phyloP scores from a whole-genome alignment of 176 grass and related monocot species.

The Triticum urartu region DNA sequence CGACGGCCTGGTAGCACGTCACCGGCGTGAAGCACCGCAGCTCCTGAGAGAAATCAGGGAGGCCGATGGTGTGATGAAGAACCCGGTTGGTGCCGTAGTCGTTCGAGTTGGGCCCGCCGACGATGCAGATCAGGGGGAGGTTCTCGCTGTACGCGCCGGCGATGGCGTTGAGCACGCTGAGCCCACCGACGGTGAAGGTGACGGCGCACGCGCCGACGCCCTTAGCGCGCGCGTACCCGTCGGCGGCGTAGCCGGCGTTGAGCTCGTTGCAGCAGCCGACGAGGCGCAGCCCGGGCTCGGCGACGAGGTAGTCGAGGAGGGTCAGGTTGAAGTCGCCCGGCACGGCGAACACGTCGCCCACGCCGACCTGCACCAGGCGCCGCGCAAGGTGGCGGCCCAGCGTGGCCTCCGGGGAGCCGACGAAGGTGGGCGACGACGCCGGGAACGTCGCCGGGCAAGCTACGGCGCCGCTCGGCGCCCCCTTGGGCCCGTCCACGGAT shows the following conservation, averaged over 20 bases:
- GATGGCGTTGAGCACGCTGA: constrained; percentile 61
- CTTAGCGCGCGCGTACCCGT: constrained; percentile 51
- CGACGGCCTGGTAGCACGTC: constrained; percentile 48
- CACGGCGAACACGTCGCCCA: constrained; percentile 17
- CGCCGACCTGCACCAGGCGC: constrained; percentile 12
- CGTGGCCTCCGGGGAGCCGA: not conserved
- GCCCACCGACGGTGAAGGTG: constrained; percentile 61
- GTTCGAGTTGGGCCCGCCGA: constrained; percentile 55
- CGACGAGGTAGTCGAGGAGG: constrained; percentile 14
- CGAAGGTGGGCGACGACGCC: not conserved
- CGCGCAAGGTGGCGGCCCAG: constrained; percentile 4
- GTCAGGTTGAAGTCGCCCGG: constrained; percentile 19
- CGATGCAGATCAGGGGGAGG: constrained; percentile 53
- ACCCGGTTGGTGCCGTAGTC: constrained; percentile 54
- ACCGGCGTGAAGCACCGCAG: constrained; percentile 55
- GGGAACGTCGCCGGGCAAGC: not conserved
- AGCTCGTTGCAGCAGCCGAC: constrained; percentile 68
- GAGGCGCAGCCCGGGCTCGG: constrained; percentile 15
- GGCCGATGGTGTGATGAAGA: constrained; percentile 60
- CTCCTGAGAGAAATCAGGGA: constrained; percentile 59
- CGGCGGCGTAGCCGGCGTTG: constrained; percentile 61
- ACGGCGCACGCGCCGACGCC: constrained; percentile 59
- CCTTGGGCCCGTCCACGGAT: constrained; percentile 6
- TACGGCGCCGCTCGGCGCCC: not conserved
- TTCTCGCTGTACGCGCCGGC: constrained; percentile 62